Base-by-base conservation (phyloP, 164 flowering plant species). In the Nymphaea colorata region DNA sequence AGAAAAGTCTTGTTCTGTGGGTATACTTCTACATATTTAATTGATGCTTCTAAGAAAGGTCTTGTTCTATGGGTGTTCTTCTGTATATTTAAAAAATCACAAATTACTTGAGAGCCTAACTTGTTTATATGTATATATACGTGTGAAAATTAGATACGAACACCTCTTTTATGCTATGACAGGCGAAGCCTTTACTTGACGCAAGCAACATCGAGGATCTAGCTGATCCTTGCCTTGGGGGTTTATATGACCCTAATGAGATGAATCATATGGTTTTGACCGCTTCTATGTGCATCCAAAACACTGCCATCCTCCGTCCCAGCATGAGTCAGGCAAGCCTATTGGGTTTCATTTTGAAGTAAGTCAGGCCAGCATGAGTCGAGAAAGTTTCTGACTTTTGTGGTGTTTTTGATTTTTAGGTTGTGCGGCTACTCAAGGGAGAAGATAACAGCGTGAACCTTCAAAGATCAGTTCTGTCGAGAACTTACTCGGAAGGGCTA, bases 1-100 rank as follows among this genome's bases (percentile, higher is more conserved):
- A 89, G 70, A 73, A 83, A 69, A 94, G 96, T 73, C 88, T 91
- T 11, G 84, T 91, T 57, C 85, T 89, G 88, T 91, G 95, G 97
- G 98, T 93, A 83, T 97, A 81, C 59, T 42, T 43, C 42, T 70
- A 59, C 61, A 59, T 68, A 5, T 12, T 47, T 51, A 15, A 15
- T 51, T 51, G 57, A 15, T 51, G 57, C 57, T 51, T 51, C 57
- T 51, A 15, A 89, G 70, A 73, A 83, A 69, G 91, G 96, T 72
- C 88, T 91, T 11, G 84, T 91, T 60, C 86, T 89, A 87, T 91
- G 95, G 97, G 98, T 93, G 82, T 36, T 97, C 59, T 42, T 43
- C 42, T 70, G 59, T 59, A 59, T 68, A 5, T 12, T 47, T 51
- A 15, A 15, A 4, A 2, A 8, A 15, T 51, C 36, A 25, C 36